Base-by-base conservation (phyloP, 768 basidiomycete species). In the Amanita inopinata region DNA sequence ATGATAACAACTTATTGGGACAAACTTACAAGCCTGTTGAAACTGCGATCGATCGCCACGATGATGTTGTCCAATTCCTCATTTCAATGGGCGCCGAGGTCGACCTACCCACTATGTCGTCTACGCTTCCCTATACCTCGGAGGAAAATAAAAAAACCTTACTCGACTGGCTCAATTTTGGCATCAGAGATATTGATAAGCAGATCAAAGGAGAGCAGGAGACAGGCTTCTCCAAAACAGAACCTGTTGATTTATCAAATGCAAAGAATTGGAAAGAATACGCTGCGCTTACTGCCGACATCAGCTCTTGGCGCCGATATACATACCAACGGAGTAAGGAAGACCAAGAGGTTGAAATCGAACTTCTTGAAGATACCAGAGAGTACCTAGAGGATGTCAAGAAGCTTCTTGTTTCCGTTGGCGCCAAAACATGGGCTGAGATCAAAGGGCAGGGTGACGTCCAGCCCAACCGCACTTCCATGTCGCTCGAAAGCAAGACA, bases 251-350 rank as follows among this genome's bases (percentile, higher is more conserved):
- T 17, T 34, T 46, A 23, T 34, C 28, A 15, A 25, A 20, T 30
- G 20, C 22, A 14, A 24, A 19, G 6, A 46, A 22, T 28, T 46
- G 36, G 45, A 33, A 40, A 39, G 45, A 40, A 22, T 33, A 33
- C 19, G 34, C 43, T n/a, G n/a, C 4, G 12, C 43, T 44, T 24
- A 22, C 34, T 12, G 17, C 8, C 5, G 9, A 10, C 12, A 1
- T 43, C 2, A 19, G 9, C 12, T 12, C 2, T 17, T 10, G n/a
- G 4, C 25, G 15, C 14, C 1, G 14, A 15, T 19, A 15, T 6
- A 9, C 11, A 9, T 28, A 19, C 9, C 23, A 14, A 7, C n/a
- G 27, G 27, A 28, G 27, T 7, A 15, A 34, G 22, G 9, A 27
- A 19, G 33, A 43, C 5, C 3, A 35, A 24, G 10, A 24, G 17